Base-by-base conservation (phyloP, 805 yeast species). In the Wickerhamiella alocasiicola region DNA sequence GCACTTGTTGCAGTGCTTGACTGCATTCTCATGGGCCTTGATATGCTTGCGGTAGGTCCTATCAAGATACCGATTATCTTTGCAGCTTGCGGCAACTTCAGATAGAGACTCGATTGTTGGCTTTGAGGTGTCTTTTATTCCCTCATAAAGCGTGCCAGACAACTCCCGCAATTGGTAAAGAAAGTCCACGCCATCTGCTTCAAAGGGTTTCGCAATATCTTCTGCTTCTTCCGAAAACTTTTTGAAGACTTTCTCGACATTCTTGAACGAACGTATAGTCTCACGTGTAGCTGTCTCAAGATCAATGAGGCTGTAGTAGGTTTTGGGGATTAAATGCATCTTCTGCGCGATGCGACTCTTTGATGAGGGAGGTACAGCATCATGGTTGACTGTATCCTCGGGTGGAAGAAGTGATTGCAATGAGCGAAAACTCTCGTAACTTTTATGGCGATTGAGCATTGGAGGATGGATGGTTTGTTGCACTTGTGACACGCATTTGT, bases 291-390 rank as follows among this genome's bases (percentile, higher is more conserved):
- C n/a, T n/a, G n/a, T n/a, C n/a, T n/a, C n/a, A n/a, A n/a, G n/a
- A n/a, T n/a, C n/a, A n/a, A n/a, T n/a, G n/a, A n/a, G n/a, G 12
- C 31, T 25, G 29, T 5, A 25, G 25, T 16, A 27, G 25, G 38
- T 25, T 18, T 35, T 35, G 20, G 28, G 31, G 4, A 26, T 26
- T 9, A 35, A 31, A 15, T 35, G 28, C 31, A 35, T 26, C 24
- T 26, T 35, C 15, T 35, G 38, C 25, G 38, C 38, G 13, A 27
- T 31, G 17, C 38, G 38, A 13, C 25, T 26, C 18, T 17, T 25
- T 12, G 21, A 13, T 12, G 38, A 35, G 12, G 38, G 38, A 9
- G 38, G 38, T 9, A 35, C 30, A n/a, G n/a, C n/a, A n/a, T n/a
- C n/a, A n/a, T n/a, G n/a, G n/a, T n/a, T n/a, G n/a, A n/a, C n/a